Evolutionary conservation across 495 filamentous ascomycete genomes (phyloP).

Genomic region (Lasiosphaeria ovina): DNA sequence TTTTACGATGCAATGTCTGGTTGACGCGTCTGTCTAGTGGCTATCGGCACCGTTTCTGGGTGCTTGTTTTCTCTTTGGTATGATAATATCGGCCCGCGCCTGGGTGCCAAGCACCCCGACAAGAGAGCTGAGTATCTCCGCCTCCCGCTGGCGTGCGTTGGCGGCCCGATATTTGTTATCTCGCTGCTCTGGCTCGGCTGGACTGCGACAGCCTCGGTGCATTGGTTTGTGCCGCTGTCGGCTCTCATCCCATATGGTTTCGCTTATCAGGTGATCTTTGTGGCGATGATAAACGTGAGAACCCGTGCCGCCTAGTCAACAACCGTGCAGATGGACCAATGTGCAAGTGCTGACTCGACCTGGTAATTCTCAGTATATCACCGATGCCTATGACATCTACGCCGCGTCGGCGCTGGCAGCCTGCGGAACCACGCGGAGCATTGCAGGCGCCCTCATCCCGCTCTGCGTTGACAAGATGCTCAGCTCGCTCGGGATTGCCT

Average conservation of each 20-base stretch:
- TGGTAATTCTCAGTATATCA: conserved; percentile 49
- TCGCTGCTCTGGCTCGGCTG: conserved; percentile 69
- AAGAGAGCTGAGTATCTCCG: conserved; percentile 55
- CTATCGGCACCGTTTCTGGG: conserved; percentile 47
- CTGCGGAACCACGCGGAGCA: conserved; percentile 51
- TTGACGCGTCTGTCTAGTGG: conserved; percentile 25
- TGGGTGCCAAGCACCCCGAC: conserved; percentile 18
- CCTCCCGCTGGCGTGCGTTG: conserved; percentile 62
- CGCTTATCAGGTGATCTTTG: conserved; percentile 64
- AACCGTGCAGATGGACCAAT: neutral
- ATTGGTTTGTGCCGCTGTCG: conserved; percentile 60
- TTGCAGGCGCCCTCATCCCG: conserved; percentile 58
- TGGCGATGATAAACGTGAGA: conserved; percentile 56
- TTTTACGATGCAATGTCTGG: neutral
- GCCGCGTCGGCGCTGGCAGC: conserved; percentile 65
- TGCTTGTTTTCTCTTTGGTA: conserved; percentile 49
- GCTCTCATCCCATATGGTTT: conserved; percentile 62
- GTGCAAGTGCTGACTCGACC: neutral
- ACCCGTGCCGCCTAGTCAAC: neutral
- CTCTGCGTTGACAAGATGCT: conserved; percentile 30
- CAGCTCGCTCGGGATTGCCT: conserved; percentile 21
- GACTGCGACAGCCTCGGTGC: conserved; percentile 53
- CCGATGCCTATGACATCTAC: conserved; percentile 69
- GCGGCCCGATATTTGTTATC: conserved; percentile 57
- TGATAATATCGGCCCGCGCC: conserved; percentile 24